A percentile compares a stretch with the other conserved stretches of the same genome.
These are phyloP conservation scores for Xenosphaeropsis pyriputrescens DNA, from an alignment of 2,329 filamentous ascomycete species.

Conservation along the genomic window DNA sequence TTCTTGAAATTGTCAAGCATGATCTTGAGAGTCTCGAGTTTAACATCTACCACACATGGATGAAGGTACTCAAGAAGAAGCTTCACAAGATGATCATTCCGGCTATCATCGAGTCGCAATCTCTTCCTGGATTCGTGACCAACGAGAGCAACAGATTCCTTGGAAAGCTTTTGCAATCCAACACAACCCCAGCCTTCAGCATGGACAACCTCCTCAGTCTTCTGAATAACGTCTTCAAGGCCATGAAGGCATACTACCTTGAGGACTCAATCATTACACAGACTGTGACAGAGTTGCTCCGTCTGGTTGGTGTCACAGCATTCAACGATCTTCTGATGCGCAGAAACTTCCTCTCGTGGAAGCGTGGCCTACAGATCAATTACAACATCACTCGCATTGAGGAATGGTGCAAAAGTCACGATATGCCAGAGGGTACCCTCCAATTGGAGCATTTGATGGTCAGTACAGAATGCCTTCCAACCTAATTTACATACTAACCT, in stretches of 20 bases:
- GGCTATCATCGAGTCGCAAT: constrained; percentile 97
- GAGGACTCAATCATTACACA: constrained; percentile 94
- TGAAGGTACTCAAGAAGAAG: constrained; percentile 99
- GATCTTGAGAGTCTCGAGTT: constrained; percentile 97
- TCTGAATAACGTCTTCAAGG: constrained; percentile 93
- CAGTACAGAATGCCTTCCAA: constrained; percentile 14
- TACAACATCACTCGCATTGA: constrained; percentile 99
- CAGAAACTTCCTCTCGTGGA: constrained; percentile 97
- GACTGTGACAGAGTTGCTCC: constrained; percentile 84
- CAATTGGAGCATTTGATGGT: constrained; percentile 98
- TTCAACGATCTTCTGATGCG: constrained; percentile 98
- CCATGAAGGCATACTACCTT: constrained; percentile 97
- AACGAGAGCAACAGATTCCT: constrained; percentile 98
- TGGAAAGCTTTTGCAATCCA: constrained; percentile 86
- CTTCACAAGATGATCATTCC: constrained; percentile 99
- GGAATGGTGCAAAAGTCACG: constrained; percentile 99
- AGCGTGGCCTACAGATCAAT: constrained; percentile 97
- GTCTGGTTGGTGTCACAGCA: constrained; percentile 87
- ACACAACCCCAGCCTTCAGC: constrained; percentile 87
- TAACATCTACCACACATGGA: constrained; percentile 99
- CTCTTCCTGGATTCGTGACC: constrained; percentile 92
- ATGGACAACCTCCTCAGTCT: constrained; percentile 97
- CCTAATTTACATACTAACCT: not conserved
- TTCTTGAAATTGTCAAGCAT: constrained; percentile 97
- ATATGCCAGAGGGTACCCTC: constrained; percentile 96